These are phyloP conservation scores for Phytophthora fragariaefolia DNA, from an alignment of 352 stramenopile species.

Conservation along the genomic window DNA sequence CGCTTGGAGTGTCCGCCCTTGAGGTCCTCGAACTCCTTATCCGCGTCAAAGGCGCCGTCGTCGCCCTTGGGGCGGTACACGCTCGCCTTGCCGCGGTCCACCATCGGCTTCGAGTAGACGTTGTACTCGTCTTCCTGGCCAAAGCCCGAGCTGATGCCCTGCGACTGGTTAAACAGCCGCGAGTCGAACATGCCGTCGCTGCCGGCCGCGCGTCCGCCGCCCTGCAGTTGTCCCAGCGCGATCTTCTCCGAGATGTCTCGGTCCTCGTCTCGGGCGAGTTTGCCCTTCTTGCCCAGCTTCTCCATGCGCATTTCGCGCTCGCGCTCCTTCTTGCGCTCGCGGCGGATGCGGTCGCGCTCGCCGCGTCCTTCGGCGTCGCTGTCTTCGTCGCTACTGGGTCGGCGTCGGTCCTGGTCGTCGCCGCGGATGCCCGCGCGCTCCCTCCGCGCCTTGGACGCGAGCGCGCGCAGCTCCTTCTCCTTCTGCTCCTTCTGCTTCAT, in stretches of 20 bases:
- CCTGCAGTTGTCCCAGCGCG: conserved; percentile 96
- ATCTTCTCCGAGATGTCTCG: conserved; percentile 99
- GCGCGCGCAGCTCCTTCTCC: conserved; percentile 95
- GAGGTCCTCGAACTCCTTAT: conserved; percentile 94
- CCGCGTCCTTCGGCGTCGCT: conserved; percentile 53
- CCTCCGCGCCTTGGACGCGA: conserved; percentile 93
- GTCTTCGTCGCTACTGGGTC: conserved; percentile 28
- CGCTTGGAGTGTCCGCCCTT: conserved; percentile 78
- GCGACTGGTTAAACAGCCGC: conserved; percentile 98
- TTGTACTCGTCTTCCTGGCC: conserved; percentile 98
- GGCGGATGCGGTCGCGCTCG: conserved; percentile 82
- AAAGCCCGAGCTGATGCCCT: conserved; percentile 96
- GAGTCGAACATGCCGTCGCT: conserved; percentile 95
- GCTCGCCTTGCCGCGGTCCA: conserved; percentile 90
- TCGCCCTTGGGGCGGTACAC: conserved; percentile 92
- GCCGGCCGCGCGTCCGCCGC: conserved; percentile 76
- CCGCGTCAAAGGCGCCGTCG: conserved; percentile 84
- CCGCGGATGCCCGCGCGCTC: conserved; percentile 86
- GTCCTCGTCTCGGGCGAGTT: conserved; percentile 94
- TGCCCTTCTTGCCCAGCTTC: conserved; percentile 91
- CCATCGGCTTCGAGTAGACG: conserved; percentile 97
- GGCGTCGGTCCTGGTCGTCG: conserved; percentile 27
- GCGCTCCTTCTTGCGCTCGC: conserved; percentile 94
- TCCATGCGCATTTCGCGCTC: conserved; percentile 96
- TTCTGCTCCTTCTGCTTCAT: conserved; percentile 96